Base-by-base conservation (phyloP, 495 filamentous ascomycete genomes). In the Lasiosphaeria ovina region DNA sequence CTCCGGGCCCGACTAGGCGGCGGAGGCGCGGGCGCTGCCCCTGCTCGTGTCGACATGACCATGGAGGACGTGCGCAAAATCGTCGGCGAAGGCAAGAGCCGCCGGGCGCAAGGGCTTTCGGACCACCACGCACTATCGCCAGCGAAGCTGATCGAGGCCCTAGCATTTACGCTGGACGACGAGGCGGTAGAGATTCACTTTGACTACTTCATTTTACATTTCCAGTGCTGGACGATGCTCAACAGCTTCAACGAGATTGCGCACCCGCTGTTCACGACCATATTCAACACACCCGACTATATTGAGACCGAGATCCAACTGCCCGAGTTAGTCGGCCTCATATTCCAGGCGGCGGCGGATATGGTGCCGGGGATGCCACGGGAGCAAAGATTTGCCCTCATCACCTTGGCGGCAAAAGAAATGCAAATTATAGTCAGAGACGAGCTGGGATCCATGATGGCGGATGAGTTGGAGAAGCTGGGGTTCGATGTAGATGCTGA, bases 1-100 rank as follows among this genome's bases (percentile, higher is more conserved):
- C n/a, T 45, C n/a, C 53, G 53, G 36, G 53, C 35, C 3, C 53
- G 53, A 10, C 35, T 55, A 9, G 53, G 53, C 6, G 33, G 36
- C 17, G 53, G 31, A 14, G 36, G 35, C 6, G 12, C 24, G 9
- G 53, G 53, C n/a, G n/a, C n/a, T n/a, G n/a, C n/a, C 53, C 16
- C 17, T 10, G 35, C 53, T 36, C 53, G 53, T 10, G 38, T 42
- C 38, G 32, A 55, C 8, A 34, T 55, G 53, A 40, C 53, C 4
- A 12, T 55, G 35, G 53, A 55, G 16, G 53, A 55, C 6, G 36
- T 55, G 53, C 53, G 53, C 53, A 55, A 33, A 36, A 55, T 55
- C 6, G 10, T 55, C 16, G 35, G 36, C 35, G 38, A 55, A 10
- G 24, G 7, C 54, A 36, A 55, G n/a, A 32, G 54, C 16, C 3